Percentiles rank a stretch among this genome's conserved stretches.
These are phyloP conservation scores for Suhomyces prunicola DNA, from an alignment of 805 yeast genomes.

Conservation along the genomic window DNA sequence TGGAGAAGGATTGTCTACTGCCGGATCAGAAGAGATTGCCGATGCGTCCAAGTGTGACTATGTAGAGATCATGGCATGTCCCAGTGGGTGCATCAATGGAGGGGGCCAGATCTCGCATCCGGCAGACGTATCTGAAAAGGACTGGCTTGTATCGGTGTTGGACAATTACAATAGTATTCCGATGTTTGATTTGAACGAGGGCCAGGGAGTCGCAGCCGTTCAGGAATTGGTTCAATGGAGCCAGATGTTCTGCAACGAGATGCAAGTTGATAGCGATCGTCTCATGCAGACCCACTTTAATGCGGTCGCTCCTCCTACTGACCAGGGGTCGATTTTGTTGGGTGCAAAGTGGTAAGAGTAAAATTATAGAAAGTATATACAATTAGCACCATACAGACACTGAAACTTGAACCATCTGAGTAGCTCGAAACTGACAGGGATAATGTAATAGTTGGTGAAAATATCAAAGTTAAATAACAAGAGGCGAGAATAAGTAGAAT, in stretches of 20 bases:
- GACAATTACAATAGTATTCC: conserved; percentile 35
- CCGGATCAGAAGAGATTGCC: conserved; percentile 28
- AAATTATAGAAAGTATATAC: background rate
- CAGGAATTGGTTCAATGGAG: conserved; percentile 31
- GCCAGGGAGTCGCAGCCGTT: conserved; percentile 9
- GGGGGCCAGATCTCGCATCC: conserved; percentile 81
- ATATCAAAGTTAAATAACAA: too few species aligned
- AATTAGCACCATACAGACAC: background rate
- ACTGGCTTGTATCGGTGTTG: conserved; percentile 42
- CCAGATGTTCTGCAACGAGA: conserved; percentile 25
- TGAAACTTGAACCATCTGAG: too few species aligned
- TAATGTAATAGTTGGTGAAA: too few species aligned
- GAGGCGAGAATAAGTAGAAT: too few species aligned
- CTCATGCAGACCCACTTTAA: conserved; percentile 46
- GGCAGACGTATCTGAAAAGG: conserved; percentile 33
- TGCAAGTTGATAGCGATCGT: conserved; percentile 31
- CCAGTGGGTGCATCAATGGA: conserved; percentile 95
- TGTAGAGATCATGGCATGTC: conserved; percentile 97
- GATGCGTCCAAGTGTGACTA: conserved; percentile 72
- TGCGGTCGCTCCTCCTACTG: conserved; percentile 51
- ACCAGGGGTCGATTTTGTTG: conserved; percentile 43
- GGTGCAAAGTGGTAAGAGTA: conserved; percentile 53
- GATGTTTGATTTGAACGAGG: conserved; percentile 10
- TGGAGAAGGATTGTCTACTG: conserved; percentile 10
- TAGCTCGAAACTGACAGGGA: background rate